Evolutionary conservation across 225 moss, liverwort and hornwort species (phyloP).

Genomic region (Physcomitrium patens): DNA sequence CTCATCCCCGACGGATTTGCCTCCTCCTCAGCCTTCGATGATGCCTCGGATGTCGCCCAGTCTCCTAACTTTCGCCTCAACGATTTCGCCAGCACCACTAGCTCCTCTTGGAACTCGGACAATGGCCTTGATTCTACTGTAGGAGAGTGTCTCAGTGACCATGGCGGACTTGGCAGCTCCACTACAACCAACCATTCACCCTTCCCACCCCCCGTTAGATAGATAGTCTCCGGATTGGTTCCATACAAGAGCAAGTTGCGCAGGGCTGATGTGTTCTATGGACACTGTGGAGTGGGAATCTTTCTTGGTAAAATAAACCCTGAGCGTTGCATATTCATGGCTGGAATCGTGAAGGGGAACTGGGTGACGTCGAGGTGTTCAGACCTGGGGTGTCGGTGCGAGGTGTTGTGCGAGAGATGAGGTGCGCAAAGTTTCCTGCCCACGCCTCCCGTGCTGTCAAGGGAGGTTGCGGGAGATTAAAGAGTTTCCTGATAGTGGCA

Average conservation of each 20-base stretch:
- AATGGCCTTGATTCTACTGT: constrained; percentile 20
- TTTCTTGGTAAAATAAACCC: too few species aligned
- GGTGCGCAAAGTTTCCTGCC: constrained; percentile 73
- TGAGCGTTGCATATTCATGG: not conserved
- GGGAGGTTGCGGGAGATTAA: constrained; percentile 55
- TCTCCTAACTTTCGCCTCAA: constrained; percentile 12
- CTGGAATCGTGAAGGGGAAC: not conserved
- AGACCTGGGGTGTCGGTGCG: constrained; percentile 73
- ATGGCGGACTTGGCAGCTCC: constrained; percentile 34
- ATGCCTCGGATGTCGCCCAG: not conserved
- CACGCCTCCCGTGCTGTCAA: constrained; percentile 70
- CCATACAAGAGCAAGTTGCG: not conserved
- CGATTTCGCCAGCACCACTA: constrained; percentile 26
- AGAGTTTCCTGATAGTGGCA: constrained; percentile 67
- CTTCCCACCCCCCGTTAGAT: too few species aligned
- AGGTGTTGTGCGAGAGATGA: constrained; percentile 52
- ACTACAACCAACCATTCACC: constrained; percentile 6
- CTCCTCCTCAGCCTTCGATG: too few species aligned
- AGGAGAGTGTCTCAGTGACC: constrained; percentile 33
- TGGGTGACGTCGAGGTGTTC: too few species aligned
- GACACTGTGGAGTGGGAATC: too few species aligned
- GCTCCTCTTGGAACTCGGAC: constrained; percentile 39
- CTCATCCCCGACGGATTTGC: constrained; percentile 12
- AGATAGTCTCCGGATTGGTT: too few species aligned
- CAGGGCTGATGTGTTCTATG: too few species aligned